Evolutionary conservation across 257 asterid genomes (phyloP), one percentile per base, ranked within the genome.

Genomic region (Pogostemon cablin): DNA sequence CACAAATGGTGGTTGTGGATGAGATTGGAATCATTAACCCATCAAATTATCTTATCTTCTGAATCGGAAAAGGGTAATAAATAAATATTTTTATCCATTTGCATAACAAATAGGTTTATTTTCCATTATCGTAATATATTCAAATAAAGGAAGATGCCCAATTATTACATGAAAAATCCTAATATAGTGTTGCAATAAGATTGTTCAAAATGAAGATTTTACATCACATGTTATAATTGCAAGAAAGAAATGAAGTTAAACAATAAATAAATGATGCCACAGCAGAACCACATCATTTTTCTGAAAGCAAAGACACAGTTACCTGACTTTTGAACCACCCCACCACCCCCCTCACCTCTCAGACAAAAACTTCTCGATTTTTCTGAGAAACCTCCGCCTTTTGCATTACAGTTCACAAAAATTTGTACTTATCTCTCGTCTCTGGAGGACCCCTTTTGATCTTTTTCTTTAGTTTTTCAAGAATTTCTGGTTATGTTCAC

Each of bases 261-360:
- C 32, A 25, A 25, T 25, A 25, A 73, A 78, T 56, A 68, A 73
- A 78, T 78, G 69, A 78, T 78, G 72, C 52, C 67, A 65, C 68
- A 25, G 7, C 43, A 61, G 48, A 57, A 64, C 76, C 80, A 70
- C 80, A 41, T 60, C 68, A 53, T 60, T 46, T 40, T 17, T 32
- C 12, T 46, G 49, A 78, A 78, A 62, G 62, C 55, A 46, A 72
- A 72, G 43, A 71, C 55, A 62, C 34, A 56, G 20, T 69, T 55
- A 9, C 76, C 72, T 20, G 72, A 68, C 75, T 78, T 68, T 47
- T 46, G 57, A 57, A 46, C 80, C 72, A 64, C 72, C 63, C 59
- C 65, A 41, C 60, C 49, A 25, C 78, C 71, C 6, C 58, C 50
- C 39, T 3, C 47, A 40, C 65, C 50, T 2, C 71, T 60, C 72